Evolutionary conservation across 352 stramenopile genomes (phyloP).

Genomic region (Pythium brachiatum): DNA sequence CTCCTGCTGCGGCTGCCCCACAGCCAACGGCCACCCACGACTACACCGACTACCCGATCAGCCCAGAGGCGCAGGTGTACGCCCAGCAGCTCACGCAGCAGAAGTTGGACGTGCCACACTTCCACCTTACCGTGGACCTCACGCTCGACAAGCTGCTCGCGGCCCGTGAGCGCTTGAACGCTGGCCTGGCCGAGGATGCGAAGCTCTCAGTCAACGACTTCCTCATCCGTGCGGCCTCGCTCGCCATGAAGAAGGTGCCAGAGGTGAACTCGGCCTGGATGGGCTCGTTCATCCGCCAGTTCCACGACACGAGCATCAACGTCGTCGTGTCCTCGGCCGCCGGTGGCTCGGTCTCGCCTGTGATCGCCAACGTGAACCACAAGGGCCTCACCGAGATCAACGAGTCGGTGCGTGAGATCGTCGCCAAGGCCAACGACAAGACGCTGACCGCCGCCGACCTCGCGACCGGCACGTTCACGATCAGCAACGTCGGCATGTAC

Average conservation of each 20-base stretch:
- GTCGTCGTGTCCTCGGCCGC: conserved; percentile 66
- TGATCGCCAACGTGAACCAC: conserved; percentile 90
- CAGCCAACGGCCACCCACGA: conserved; percentile 51
- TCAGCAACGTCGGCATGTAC: conserved; percentile 97
- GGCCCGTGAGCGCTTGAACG: conserved; percentile 89
- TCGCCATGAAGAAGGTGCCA: conserved; percentile 96
- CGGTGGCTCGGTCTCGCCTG: conserved; percentile 94
- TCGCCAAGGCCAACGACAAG: conserved; percentile 46
- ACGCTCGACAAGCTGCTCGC: conserved; percentile 90
- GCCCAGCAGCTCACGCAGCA: conserved; percentile 90
- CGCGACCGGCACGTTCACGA: conserved; percentile 92
- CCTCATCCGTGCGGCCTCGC: conserved; percentile 94
- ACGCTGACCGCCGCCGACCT: conserved; percentile 49
- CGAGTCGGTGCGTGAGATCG: conserved; percentile 69
- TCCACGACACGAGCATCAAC: conserved; percentile 95
- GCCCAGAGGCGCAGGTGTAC: conserved; percentile 63
- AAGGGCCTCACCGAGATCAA: conserved; percentile 91
- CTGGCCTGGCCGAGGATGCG: conserved; percentile 88
- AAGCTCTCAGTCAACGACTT: conserved; percentile 99
- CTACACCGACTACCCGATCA: conserved; percentile 94
- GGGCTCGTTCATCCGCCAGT: conserved; percentile 93
- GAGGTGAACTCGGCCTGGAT: conserved; percentile 88
- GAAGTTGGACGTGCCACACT: conserved; percentile 96
- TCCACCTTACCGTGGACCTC: conserved; percentile 96
- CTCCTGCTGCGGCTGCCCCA: conserved; percentile 25